phyloP scores from a whole-genome alignment of 495 filamentous ascomycete species.

The Diplogelasinospora grovesii region DNA sequence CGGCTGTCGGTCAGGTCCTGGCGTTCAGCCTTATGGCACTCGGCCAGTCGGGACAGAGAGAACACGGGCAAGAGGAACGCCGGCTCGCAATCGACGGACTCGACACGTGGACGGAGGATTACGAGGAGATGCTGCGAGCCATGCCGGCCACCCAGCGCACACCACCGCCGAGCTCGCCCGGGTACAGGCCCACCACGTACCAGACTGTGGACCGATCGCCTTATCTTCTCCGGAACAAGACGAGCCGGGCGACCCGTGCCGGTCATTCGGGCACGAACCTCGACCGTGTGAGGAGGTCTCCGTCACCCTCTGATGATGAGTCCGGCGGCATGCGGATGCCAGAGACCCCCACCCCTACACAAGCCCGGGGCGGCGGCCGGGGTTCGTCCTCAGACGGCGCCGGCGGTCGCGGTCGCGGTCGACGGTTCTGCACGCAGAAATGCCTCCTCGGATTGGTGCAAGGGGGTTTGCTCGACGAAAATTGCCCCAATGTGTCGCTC shows the following conservation, averaged over 20 bases:
- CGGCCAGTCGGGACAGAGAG: not conserved
- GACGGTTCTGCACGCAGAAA: conserved; percentile 38
- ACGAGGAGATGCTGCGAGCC: not conserved
- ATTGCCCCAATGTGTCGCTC: conserved; percentile 36
- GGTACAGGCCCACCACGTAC: not conserved
- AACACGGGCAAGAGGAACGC: conserved; percentile 12
- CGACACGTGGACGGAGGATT: conserved; percentile 4
- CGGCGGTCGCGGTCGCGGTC: not conserved
- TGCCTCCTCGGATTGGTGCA: conserved; percentile 39
- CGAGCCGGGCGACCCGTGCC: too few relatives aligned
- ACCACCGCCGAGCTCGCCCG: not conserved
- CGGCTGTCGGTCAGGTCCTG: conserved; percentile 3
- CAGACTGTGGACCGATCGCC: not conserved
- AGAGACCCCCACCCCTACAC: not conserved
- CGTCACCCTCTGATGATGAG: not conserved
- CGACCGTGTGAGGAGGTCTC: not conserved
- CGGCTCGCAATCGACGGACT: not conserved
- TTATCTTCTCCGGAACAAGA: too few relatives aligned
- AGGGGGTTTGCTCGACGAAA: conserved; percentile 26
- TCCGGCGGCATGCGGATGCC: not conserved
- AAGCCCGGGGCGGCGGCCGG: not conserved
- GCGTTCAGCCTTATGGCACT: conserved; percentile 9
- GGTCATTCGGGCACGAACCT: too few relatives aligned
- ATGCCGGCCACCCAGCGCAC: not conserved
- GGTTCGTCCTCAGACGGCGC: not conserved